Evolutionary conservation across 192 early-diverging fungal species (phyloP), one percentile per base, ranked within the genome.

Genomic region (Entophlyctis luteolus): DNA sequence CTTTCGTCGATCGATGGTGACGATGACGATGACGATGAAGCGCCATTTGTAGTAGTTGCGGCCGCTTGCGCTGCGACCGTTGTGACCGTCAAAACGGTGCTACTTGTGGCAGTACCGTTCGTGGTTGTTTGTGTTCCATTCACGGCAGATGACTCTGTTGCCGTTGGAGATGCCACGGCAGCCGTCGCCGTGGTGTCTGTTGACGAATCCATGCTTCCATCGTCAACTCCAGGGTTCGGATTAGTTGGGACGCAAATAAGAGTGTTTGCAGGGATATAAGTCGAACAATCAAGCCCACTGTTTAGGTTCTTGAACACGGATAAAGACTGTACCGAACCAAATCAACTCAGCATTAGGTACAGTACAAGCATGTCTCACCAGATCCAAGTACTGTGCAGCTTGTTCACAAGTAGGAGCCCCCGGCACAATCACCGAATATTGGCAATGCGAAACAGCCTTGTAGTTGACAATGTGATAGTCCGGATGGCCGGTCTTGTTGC

Each of bases 381-480:
- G 0, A 23, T 25, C 27, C 50, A 1, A 23, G 1, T 53, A 27
- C 18, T 27, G 1, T 0, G 50, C 50, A 12, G 39, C 39, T 38
- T 63, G 62, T n/a, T 49, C 29, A 29, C 62, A 63, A 5, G 62
- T 63, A 20, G 62, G 62, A 1, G 62, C 33, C 50, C 62, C 62
- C 8, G 45, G 38, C 12, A 63, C 36, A 20, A 22, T 5, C 6
- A 63, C 25, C 1, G 62, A 32, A 2, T 31, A 18, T 25, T 20
- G 5, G 48, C 62, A 63, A 32, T 22, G 18, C 18, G 62, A 5
- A 0, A 31, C 62, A 12, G 42, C 62, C 20, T 50, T 23, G 46
- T 6, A 10, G 62, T 63, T 63, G 16, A 25, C 12, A 16, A 63
- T 32, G 5, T 29, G 34, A 27, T 63, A 48, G 48, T 63, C 36